Conservation (phyloP, 208 protist species). For the Kentomonas sorsogonicus region DNA sequence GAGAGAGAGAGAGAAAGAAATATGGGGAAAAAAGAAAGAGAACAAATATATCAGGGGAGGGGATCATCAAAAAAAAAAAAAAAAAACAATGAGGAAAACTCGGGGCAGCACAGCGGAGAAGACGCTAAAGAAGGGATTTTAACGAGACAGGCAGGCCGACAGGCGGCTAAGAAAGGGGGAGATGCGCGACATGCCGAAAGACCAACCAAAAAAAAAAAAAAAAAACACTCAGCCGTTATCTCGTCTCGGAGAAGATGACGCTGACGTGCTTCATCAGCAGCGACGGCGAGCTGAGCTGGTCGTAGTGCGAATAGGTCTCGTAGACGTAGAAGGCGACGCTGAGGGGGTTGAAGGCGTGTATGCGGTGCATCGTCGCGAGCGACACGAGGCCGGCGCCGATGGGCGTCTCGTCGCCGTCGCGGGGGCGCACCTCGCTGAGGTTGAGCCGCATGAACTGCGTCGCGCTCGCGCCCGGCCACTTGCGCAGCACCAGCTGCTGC, state of each 20-base stretch:
- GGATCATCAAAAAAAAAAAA: too few relatives aligned
- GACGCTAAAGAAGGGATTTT: constrained; percentile 5
- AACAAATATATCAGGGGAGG: background rate
- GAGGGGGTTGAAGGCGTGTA: constrained; percentile 46
- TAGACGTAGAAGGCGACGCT: constrained; percentile 87
- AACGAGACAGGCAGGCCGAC: background rate
- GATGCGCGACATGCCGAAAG: background rate
- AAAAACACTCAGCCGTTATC: constrained; percentile 19
- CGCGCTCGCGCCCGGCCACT: constrained; percentile 76
- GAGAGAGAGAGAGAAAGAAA: background rate
- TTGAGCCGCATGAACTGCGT: constrained; percentile 86
- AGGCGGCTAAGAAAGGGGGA: background rate
- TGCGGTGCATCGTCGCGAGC: constrained; percentile 55
- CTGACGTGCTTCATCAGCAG: constrained; percentile 80
- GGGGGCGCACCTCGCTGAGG: constrained; percentile 73
- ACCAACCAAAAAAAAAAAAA: constrained; percentile 15
- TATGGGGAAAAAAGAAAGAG: background rate
- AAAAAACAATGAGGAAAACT: constrained; percentile 14
- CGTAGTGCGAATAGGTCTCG: constrained; percentile 88
- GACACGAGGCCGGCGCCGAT: constrained; percentile 85
- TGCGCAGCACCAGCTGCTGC: constrained; percentile 75
- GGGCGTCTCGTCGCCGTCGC: constrained; percentile 80
- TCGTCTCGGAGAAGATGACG: constrained; percentile 70
- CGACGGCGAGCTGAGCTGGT: constrained; percentile 72
- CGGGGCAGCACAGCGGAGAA: constrained; percentile 5